Conservation (phyloP, 2,329 filamentous ascomycete species). For the Macroventuria anomochaeta region DNA sequence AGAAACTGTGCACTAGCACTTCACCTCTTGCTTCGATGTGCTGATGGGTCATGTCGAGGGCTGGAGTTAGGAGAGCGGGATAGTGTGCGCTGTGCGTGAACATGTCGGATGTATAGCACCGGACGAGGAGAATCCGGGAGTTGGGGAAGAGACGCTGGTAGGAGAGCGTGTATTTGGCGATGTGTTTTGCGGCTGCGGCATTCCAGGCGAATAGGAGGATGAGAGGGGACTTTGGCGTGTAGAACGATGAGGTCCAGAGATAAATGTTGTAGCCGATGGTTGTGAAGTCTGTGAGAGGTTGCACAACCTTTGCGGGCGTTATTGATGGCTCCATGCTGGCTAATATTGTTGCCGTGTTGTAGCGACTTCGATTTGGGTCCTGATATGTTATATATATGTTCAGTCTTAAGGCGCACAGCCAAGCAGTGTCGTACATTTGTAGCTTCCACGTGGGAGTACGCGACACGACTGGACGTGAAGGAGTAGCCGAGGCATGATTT, state of each 20-base stretch:
- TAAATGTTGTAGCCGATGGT: constrained; percentile 45
- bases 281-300: constrained; percentile 40
- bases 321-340: constrained; percentile 16
- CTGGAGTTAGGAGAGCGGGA: constrained; percentile 29
- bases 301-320: constrained; percentile 11
- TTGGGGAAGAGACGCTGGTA: constrained; percentile 43
- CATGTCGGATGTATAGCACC: constrained; percentile 39
- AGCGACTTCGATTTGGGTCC: neutral
- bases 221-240: constrained; percentile 26
- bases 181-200: constrained; percentile 44
- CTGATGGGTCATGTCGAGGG: constrained; percentile 33
- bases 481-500: constrained; percentile 13
- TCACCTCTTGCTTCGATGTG: constrained; percentile 32
- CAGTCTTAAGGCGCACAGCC: neutral
- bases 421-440: neutral
- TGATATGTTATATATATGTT: neutral
- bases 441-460: neutral
- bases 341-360: neutral
- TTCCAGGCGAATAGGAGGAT: constrained; percentile 47
- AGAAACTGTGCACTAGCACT: constrained; percentile 45
- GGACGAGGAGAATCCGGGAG: constrained; percentile 41
- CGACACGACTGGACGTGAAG: neutral
- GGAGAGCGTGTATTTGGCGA: constrained; percentile 45
- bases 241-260: constrained; percentile 30
- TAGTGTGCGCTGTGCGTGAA: constrained; percentile 32